Percentiles rank a stretch among this genome's conserved stretches.
Evolutionary conservation across 1,139 yeast species (phyloP).

Genomic region (Casaregolazyma lundiana): DNA sequence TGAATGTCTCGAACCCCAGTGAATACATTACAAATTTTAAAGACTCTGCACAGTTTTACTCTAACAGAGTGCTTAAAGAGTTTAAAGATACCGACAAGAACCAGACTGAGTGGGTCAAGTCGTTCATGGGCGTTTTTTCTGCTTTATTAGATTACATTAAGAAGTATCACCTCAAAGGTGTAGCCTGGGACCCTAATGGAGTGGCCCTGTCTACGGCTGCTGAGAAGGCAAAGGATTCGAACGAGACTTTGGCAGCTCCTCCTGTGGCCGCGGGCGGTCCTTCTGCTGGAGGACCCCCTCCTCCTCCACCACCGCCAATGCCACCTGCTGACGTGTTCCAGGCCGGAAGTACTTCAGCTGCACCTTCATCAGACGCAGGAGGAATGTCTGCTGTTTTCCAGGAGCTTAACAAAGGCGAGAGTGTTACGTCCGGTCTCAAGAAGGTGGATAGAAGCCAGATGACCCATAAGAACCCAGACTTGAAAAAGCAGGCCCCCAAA

Average conservation of each 20-base stretch:
- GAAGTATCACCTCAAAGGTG: constrained; percentile 75
- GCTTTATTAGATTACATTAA: constrained; percentile 69
- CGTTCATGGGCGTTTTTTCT: constrained; percentile 58
- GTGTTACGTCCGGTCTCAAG: constrained; percentile 76
- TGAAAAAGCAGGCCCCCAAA: constrained; percentile 45
- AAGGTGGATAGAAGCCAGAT: constrained; percentile 91
- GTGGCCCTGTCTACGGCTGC: constrained; percentile 23
- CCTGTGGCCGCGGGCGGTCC: constrained; percentile 30
- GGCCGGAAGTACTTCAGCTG: constrained; percentile 33
- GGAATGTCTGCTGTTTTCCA: constrained; percentile 87
- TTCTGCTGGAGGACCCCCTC: constrained; percentile 45
- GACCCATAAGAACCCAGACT: constrained; percentile 89
- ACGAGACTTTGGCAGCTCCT: constrained; percentile 31
- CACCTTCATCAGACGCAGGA: constrained; percentile 35
- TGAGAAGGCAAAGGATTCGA: too few relatives aligned
- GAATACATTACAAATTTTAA: constrained; percentile 75
- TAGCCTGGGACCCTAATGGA: constrained; percentile 61
- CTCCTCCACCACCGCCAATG: constrained; percentile 67
- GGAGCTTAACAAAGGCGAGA: constrained; percentile 82
- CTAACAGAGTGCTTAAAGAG: constrained; percentile 84
- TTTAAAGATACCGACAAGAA: constrained; percentile 62
- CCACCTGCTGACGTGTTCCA: constrained; percentile 70
- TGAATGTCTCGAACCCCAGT: constrained; percentile 60
- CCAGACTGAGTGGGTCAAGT: constrained; percentile 78
- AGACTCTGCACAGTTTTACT: constrained; percentile 92